phyloP scores from a whole-genome alignment of 2,329 filamentous ascomycete species.

The Laburnicola sp. region DNA sequence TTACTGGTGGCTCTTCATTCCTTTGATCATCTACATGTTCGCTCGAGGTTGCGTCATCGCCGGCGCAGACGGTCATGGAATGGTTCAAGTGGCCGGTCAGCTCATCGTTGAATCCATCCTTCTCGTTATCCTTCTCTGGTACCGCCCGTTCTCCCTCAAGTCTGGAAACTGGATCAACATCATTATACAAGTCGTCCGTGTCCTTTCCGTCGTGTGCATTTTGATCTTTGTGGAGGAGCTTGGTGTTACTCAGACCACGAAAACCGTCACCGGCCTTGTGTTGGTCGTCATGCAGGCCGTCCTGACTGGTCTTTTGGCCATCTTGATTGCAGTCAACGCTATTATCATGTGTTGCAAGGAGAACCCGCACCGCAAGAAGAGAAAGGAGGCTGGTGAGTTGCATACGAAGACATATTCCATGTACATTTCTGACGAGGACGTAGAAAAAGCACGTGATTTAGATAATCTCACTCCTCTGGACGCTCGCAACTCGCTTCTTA shows the following conservation, averaged over 20 bases:
- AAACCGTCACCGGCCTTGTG: conserved; percentile 91
- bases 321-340: conserved; percentile 87
- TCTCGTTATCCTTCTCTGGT: conserved; percentile 79
- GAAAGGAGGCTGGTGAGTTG: conserved; percentile 86
- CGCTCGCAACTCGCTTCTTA: conserved; percentile 81
- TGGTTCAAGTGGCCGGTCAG: conserved; percentile 78
- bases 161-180: conserved; percentile 94
- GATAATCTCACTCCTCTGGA: conserved; percentile 86
- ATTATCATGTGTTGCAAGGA: conserved; percentile 79
- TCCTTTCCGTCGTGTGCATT: conserved; percentile 85
- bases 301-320: conserved; percentile 78
- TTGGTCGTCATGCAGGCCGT: conserved; percentile 89
- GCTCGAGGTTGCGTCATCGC: conserved; percentile 85
- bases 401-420: not conserved
- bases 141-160: conserved; percentile 81
- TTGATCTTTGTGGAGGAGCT: conserved; percentile 93
- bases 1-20: conserved; percentile 97
- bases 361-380: conserved; percentile 86
- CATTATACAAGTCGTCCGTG: conserved; percentile 82
- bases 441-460: conserved; percentile 76
- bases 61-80: conserved; percentile 79
- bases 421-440: conserved; percentile 29
- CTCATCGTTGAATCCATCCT: conserved; percentile 80
- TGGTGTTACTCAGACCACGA: conserved; percentile 84
- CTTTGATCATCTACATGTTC: conserved; percentile 86